Conservation (phyloP, 352 stramenopile species). For the Globisporangium rhizosaccharum region DNA sequence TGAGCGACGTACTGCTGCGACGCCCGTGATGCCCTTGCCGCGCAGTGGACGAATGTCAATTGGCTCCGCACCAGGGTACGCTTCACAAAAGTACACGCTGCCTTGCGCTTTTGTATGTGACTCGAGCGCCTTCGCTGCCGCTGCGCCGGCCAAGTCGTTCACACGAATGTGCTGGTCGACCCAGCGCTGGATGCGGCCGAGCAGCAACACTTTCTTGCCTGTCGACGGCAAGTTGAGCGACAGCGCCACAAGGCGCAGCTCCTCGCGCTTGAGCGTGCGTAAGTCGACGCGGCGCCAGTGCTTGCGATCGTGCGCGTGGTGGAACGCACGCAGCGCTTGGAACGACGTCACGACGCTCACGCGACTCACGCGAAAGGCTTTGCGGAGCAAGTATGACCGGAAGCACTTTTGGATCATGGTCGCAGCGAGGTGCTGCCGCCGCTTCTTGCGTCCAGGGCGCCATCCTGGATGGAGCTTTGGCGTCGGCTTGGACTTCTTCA, state of each 20-base stretch:
- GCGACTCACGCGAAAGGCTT: constrained; percentile 44
- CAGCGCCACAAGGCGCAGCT: constrained; percentile 54
- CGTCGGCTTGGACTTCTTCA: constrained; percentile 20
- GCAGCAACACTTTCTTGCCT: constrained; percentile 72
- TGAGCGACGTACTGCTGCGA: constrained; percentile 45
- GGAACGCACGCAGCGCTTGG: constrained; percentile 41
- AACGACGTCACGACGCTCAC: constrained; percentile 44
- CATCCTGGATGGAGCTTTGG: constrained; percentile 60
- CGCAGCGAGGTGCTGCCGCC: constrained; percentile 38
- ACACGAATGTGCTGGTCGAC: constrained; percentile 57
- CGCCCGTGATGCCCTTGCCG: constrained; percentile 50
- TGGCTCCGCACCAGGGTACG: constrained; percentile 24
- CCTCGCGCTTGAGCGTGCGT: constrained; percentile 48
- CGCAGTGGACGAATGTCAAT: constrained; percentile 60
- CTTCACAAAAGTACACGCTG: constrained; percentile 63
- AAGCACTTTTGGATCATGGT: constrained; percentile 72
- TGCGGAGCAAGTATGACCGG: constrained; percentile 51
- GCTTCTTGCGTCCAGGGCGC: constrained; percentile 30
- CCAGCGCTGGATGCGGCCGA: constrained; percentile 71
- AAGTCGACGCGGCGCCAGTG: constrained; percentile 59
- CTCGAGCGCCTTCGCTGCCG: constrained; percentile 46
- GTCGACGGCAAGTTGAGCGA: constrained; percentile 66
- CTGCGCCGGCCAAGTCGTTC: constrained; percentile 54
- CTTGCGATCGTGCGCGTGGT: constrained; percentile 38
- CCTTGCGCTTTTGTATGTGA: constrained; percentile 56